Evolutionary conservation across 2,329 filamentous ascomycete genomes (phyloP).

Genomic region (Microsporum ferrugineum): DNA sequence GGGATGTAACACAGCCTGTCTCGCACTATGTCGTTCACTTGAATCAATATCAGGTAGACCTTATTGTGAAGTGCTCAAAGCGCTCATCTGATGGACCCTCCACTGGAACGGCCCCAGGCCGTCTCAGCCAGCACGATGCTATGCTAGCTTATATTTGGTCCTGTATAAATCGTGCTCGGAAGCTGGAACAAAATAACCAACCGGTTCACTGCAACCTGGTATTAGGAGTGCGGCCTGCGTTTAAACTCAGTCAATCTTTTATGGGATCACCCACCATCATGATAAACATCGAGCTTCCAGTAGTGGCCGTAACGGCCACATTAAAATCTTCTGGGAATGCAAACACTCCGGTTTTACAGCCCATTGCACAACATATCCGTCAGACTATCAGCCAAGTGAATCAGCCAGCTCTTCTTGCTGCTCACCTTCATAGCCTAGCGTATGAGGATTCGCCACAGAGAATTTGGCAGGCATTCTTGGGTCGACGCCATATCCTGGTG

Average conservation of each 20-base stretch:
- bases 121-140: constrained; percentile 36
- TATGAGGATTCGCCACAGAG: constrained; percentile 38
- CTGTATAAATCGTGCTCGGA: constrained; percentile 31
- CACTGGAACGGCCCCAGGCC: constrained; percentile 2
- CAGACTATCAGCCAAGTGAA: not conserved
- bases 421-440: constrained; percentile 35
- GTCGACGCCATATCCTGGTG: constrained; percentile 32
- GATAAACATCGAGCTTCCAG: not conserved
- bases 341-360: not conserved
- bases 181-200: not conserved
- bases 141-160: constrained; percentile 39
- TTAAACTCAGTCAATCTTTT: not conserved
- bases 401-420: constrained; percentile 19
- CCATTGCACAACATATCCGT: not conserved
- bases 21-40: constrained; percentile 30
- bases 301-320: not conserved
- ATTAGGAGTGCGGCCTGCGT: not conserved
- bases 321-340: not conserved
- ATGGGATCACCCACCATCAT: not conserved
- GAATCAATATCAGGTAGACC: constrained; percentile 23
- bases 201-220: not conserved
- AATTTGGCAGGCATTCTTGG: constrained; percentile 40
- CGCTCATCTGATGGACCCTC: constrained; percentile 4
- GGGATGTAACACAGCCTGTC: constrained; percentile 12
- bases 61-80: constrained; percentile 21